Base-by-base conservation (phyloP, 371 early-diverging fungal genomes). In the Mortierella sp. region DNA sequence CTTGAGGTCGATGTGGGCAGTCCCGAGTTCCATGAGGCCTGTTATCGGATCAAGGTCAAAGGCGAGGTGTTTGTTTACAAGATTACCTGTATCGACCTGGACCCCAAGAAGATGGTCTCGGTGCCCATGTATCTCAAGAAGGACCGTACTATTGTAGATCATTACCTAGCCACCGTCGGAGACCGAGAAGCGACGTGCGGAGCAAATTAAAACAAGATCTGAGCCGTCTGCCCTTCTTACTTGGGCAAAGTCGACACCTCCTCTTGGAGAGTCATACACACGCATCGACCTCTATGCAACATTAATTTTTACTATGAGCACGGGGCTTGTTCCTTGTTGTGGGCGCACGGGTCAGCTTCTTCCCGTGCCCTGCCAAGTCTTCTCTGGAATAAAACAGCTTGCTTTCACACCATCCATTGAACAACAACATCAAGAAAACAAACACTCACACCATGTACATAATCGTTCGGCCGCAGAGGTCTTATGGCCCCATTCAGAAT, bases 401-500 rank as follows among this genome's bases (percentile, higher is more conserved):
- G 14, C 50, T 61, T 31, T 26, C 19, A 19, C 57, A 26, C 14
- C 57, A 59, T 19, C 61, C 37, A n/a, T 59, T 57, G 26, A 59
- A 71, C 57, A 54, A 46, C 16, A 31, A 10, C 31, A 46, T 51
- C 31, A 64, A 50, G 2, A 19, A 51, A 37, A 75, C 51, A 75
- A 59, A n/a, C 69, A 40, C 69, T 21, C 77, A 19, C 31, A 43
- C 75, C 3, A 86, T 86, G 82, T 77, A 77, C 19, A 70, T 82
- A 55, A 64, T 86, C 31, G 69, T 80, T 28, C 86, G 79, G 28
- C 74, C 76, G 13, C 10, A 46, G 44, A 73, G 86, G 82, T 81
- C 86, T 14, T 81, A 81, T 69, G 86, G 86, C 5, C 82, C 82
- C 24, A 76, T 86, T 59, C 86, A 86, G 55, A 81, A 76, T 70